Conservation (phyloP, 164 flowering plant genomes). For the Sedum album region DNA sequence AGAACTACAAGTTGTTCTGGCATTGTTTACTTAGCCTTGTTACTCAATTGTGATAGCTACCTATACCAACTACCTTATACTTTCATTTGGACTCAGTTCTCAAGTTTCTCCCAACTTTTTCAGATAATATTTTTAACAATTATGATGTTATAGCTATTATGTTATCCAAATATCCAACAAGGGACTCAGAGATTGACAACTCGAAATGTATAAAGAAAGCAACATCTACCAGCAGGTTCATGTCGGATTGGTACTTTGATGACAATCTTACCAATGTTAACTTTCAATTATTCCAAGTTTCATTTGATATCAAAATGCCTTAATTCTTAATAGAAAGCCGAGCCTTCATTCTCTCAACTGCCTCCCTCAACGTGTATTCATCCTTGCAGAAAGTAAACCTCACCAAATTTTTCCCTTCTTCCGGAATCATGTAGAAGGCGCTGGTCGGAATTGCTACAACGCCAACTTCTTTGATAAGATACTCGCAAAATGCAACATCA, state of each 20-base stretch:
- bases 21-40: not conserved
- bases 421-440: conserved; percentile 83
- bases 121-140: too few relatives aligned
- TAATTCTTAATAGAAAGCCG: not conserved
- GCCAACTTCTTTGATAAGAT: conserved; percentile 84
- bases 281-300: too few relatives aligned
- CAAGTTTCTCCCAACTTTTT: too few relatives aligned
- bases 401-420: conserved; percentile 89
- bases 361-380: conserved; percentile 67
- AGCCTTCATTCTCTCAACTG: conserved; percentile 79
- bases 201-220: too few relatives aligned
- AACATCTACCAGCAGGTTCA: too few relatives aligned
- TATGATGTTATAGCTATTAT: too few relatives aligned
- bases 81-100: too few relatives aligned
- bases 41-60: not conserved
- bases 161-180: too few relatives aligned
- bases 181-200: too few relatives aligned
- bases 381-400: conserved; percentile 98
- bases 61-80: too few relatives aligned
- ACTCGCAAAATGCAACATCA: conserved; percentile 88
- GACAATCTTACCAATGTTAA: too few relatives aligned
- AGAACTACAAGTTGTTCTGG: not conserved
- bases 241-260: too few relatives aligned
- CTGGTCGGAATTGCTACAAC: conserved; percentile 96
- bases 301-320: not conserved